phyloP scores from a whole-genome alignment of 495 filamentous ascomycete genomes.

The Daldinia concentrica region DNA sequence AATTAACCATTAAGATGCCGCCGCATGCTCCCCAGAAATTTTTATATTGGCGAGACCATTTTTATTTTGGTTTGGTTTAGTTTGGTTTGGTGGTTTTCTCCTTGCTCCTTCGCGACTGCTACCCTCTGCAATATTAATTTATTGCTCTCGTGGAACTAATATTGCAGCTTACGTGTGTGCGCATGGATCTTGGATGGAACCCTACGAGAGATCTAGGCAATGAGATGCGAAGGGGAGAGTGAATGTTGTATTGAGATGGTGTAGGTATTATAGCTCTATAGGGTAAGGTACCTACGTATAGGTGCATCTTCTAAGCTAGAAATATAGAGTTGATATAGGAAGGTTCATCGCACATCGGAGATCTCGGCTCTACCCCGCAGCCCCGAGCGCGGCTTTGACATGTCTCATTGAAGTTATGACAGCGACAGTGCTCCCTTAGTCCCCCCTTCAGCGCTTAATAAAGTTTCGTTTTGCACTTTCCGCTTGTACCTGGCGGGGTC shows the following conservation, averaged over 20 bases:
- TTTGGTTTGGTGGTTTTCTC: not conserved
- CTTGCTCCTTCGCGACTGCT: slow-evolving; percentile 3
- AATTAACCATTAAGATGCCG: slow-evolving; percentile 30
- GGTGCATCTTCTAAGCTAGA: not conserved
- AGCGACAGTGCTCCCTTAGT: not conserved
- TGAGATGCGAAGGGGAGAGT: slow-evolving; percentile 25
- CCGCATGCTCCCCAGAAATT: slow-evolving; percentile 32
- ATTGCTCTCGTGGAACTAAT: slow-evolving; percentile 19
- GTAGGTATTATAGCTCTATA: not conserved
- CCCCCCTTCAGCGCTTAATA: slow-evolving; percentile 13
- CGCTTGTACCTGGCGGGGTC: slow-evolving; percentile 25
- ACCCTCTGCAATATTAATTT: slow-evolving; percentile 4
- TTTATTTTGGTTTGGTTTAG: slow-evolving; percentile 11
- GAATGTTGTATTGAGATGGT: not conserved
- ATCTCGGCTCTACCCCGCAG: slow-evolving; percentile 6
- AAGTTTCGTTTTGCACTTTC: slow-evolving; percentile 8
- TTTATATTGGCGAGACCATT: slow-evolving; percentile 29
- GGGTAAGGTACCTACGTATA: not conserved
- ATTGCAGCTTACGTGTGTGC: slow-evolving; percentile 43
- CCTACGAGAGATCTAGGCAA: slow-evolving; percentile 27
- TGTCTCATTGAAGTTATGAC: not conserved
- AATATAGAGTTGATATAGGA: too few species aligned
- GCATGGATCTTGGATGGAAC: slow-evolving; percentile 37
- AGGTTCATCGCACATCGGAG: slow-evolving; percentile 5
- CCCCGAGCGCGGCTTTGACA: not conserved